Evolutionary conservation across 1,284 basidiomycete genomes (phyloP), one percentile per base, ranked within the genome.

Genomic region (Blastosporella zonata): DNA sequence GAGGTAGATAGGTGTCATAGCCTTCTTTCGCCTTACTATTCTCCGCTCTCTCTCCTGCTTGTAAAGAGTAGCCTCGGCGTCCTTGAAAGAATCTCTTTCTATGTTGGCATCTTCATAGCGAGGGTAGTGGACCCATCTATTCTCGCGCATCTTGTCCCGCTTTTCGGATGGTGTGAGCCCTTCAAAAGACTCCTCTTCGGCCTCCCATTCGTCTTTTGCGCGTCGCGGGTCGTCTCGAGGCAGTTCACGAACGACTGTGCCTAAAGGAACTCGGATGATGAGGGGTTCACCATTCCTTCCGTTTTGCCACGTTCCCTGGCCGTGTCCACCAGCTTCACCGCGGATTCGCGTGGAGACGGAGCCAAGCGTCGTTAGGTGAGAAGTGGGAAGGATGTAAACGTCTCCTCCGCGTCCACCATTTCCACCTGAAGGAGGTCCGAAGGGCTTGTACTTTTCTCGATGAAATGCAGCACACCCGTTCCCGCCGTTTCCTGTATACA

Each of bases 401-500:
- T 89, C 84, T 1, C 90, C 93, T 21, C 94, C 95, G 39, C 79
- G 78, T 0, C 93, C 94, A 15, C 95, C 94, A 55, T 89, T 88
- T 1, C 93, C 94, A 1, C 94, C 94, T 8, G 90, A 91, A 0
- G 93, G 90, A 0, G 91, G 90, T 0, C 93, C 92, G 53, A 82
- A 80, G 0, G 84, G 79, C 52, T 80, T 81, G 67, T 77, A 89
- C 62, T 87, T 89, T 69, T 90, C 87, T 50, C 85, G 82, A 59
- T 90, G 83, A 58, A 93, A 92, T 2, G 90, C 88, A 12, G 86
- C 85, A 53, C 90, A 89, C 15, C 92, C 91, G 46, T 90, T 73
- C 0, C 92, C 90, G 18, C 93, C 93, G 62, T 78, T 84, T 38
- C 89, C 90, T 92, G 58, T 17, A 88, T 62, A 77, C 82, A 39